These are phyloP conservation scores for Cryptosporidium ubiquitum DNA, from an alignment of 169 alveolate genomes.

Conservation along the genomic window DNA sequence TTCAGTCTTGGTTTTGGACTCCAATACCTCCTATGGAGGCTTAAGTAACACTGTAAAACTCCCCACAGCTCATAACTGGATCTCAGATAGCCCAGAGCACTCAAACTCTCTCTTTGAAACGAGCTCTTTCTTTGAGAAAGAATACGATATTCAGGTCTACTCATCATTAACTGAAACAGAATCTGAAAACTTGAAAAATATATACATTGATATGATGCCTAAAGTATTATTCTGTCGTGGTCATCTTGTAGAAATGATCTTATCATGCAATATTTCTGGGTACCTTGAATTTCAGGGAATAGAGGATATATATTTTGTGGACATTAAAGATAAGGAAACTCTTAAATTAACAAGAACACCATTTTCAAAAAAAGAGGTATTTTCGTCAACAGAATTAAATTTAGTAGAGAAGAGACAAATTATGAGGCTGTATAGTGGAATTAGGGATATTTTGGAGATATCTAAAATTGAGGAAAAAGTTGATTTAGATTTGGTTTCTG, in stretches of 20 bases:
- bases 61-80: constrained; percentile 7
- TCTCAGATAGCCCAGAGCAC: constrained; percentile 6
- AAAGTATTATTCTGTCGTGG: constrained; percentile 44
- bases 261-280: constrained; percentile 38
- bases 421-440: constrained; percentile 42
- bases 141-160: neutral
- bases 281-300: constrained; percentile 66
- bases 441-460: constrained; percentile 32
- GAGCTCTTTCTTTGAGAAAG: constrained; percentile 18
- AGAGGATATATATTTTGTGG: constrained; percentile 13
- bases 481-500: constrained; percentile 39
- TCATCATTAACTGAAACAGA: neutral
- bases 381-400: constrained; percentile 31
- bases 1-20: constrained; percentile 34
- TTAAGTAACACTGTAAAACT: constrained; percentile 31
- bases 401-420: constrained; percentile 42
- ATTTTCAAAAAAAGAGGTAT: constrained; percentile 42
- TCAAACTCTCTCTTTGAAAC: neutral
- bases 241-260: constrained; percentile 18
- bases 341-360: constrained; percentile 17
- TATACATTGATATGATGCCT: constrained; percentile 45
- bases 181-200: neutral
- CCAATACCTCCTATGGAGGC: constrained; percentile 48
- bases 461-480: constrained; percentile 12
- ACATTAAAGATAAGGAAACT: neutral